Percentiles rank a stretch among this genome's conserved stretches.
These are phyloP conservation scores for Aquilaria sinensis DNA, from an alignment of 345 rosid genomes.

Conservation along the genomic window DNA sequence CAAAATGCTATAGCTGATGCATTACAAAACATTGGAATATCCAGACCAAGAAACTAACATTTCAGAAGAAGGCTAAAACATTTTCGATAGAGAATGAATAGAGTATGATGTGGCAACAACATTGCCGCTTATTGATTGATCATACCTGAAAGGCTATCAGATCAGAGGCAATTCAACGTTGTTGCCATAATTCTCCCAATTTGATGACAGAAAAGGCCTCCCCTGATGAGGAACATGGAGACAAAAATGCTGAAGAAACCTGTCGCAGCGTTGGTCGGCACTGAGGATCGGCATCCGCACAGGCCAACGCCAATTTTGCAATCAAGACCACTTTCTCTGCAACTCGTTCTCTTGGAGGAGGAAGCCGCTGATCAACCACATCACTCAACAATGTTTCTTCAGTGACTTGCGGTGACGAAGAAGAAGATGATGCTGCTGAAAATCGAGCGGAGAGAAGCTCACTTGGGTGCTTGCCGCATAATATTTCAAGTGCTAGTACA, in stretches of 20 bases:
- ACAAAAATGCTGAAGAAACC: not conserved
- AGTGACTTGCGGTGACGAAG: not conserved
- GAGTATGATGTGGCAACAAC: too few relatives aligned
- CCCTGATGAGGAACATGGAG: not conserved
- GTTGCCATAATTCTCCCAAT: too few relatives aligned
- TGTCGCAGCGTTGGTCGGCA: slow-evolving; percentile 8
- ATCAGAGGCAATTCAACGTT: too few relatives aligned
- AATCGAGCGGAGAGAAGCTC: slow-evolving; percentile 8
- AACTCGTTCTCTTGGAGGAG: not conserved
- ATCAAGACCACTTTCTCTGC: not conserved
- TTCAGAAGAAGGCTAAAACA: too few relatives aligned
- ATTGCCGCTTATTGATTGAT: too few relatives aligned
- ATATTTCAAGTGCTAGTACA: slow-evolving; percentile 10
- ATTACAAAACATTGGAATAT: too few relatives aligned
- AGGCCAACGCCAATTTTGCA: slow-evolving; percentile 1
- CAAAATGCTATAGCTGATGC: too few relatives aligned
- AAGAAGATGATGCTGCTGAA: not conserved
- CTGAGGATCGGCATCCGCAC: slow-evolving; percentile 5
- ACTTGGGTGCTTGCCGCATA: slow-evolving; percentile 19
- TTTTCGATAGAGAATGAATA: too few relatives aligned
- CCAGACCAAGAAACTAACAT: too few relatives aligned
- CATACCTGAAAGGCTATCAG: too few relatives aligned
- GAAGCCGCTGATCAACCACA: slow-evolving; percentile 6
- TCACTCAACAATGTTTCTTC: not conserved
- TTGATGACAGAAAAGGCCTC: too few relatives aligned